These are phyloP conservation scores for Fraxinus cuspidata DNA, from an alignment of 257 asterid species.

Conservation along the genomic window DNA sequence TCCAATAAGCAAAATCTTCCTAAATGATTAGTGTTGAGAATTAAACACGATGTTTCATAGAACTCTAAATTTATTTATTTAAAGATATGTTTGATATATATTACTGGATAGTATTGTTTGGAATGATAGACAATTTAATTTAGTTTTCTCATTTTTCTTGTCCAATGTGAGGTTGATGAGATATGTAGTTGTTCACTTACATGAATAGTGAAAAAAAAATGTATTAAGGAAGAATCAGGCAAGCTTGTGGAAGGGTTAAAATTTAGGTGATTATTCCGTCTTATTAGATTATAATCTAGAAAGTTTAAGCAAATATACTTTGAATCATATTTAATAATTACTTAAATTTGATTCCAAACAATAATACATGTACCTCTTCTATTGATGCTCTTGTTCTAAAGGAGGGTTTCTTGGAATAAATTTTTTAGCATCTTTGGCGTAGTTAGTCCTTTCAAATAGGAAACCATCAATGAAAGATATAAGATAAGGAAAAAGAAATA, in stretches of 20 bases:
- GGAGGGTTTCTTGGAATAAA: not conserved
- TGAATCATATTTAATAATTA: conserved; percentile 19
- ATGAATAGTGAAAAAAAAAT: not conserved
- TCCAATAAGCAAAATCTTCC: too few relatives aligned
- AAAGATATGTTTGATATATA: not conserved
- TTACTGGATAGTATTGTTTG: too few relatives aligned
- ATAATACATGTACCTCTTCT: not conserved
- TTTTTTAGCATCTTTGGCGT: too few relatives aligned
- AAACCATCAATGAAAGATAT: too few relatives aligned
- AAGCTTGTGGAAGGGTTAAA: not conserved
- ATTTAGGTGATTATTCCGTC: conserved; percentile 10
- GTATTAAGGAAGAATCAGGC: not conserved
- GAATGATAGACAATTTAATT: not conserved
- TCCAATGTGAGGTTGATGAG: not conserved
- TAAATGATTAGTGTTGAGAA: too few relatives aligned
- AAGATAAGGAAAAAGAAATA: too few relatives aligned
- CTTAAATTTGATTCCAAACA: not conserved
- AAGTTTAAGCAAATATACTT: conserved; percentile 15
- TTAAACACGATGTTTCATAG: too few relatives aligned
- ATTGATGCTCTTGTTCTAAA: not conserved
- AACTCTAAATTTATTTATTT: too few relatives aligned
- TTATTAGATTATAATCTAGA: conserved; percentile 22
- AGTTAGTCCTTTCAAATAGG: too few relatives aligned
- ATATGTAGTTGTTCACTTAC: not conserved
- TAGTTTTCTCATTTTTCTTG: not conserved